phyloP scores from a whole-genome alignment of 2,329 filamentous ascomycete species.

The Sporothrix sp. region DNA sequence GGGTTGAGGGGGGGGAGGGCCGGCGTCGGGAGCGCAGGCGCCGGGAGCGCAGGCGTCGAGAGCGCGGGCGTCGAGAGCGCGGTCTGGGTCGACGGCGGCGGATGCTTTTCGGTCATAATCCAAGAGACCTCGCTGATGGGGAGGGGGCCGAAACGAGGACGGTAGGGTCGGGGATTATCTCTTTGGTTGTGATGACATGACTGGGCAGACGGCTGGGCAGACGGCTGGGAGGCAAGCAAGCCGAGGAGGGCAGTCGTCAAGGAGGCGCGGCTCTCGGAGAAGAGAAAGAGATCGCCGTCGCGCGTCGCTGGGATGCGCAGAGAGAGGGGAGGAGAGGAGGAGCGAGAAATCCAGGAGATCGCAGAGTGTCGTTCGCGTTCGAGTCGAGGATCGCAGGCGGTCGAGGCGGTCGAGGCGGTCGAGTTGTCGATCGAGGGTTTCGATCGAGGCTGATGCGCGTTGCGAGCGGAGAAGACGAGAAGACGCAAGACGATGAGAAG shows the following conservation, averaged over 20 bases:
- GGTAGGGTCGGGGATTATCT: slow-evolving; percentile 7
- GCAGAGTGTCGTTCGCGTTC: no score
- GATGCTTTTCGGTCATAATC: slow-evolving; percentile 55
- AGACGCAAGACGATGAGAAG: not conserved
- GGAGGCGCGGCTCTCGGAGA: no score
- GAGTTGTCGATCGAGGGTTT: no score
- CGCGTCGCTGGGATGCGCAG: slow-evolving; percentile 1
- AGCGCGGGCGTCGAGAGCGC: no score
- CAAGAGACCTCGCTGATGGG: slow-evolving; percentile 36
- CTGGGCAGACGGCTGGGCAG: slow-evolving; percentile 31
- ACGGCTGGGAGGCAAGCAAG: slow-evolving; percentile 11
- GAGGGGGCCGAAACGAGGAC: slow-evolving; percentile 24
- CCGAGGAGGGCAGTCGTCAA: slow-evolving; percentile 11
- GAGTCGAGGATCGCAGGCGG: no score
- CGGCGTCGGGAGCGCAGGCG: slow-evolving; percentile 49
- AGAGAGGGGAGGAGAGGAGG: no score
- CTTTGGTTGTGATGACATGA: slow-evolving; percentile 41
- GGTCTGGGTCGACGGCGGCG: slow-evolving; percentile 44
- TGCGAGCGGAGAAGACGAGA: not conserved
- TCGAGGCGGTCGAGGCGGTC: no score
- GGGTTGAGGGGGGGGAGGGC: slow-evolving; percentile 31
- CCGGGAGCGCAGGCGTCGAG: slow-evolving; percentile 46
- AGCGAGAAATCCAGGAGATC: no score
- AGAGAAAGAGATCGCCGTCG: no score
- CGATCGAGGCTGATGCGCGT: not conserved